Evolutionary conservation across 345 rosid genomes (phyloP), one percentile per base, ranked within the genome.

Genomic region (Syzygium grande): DNA sequence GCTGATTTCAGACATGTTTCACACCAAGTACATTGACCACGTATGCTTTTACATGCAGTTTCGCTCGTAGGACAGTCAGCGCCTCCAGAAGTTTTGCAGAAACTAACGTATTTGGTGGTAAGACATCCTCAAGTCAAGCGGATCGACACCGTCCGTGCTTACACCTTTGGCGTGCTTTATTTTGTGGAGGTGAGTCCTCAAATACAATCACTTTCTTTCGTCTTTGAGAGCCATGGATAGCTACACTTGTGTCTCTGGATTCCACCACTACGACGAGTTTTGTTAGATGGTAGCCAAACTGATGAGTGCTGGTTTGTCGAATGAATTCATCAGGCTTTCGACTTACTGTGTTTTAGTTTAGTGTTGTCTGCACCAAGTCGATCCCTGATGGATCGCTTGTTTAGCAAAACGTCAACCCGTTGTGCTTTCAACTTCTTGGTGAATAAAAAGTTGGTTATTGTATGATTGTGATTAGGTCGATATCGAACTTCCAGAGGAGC

Each of bases 1-100:
- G n/a, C 53, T 16, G 52, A 58, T 43, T 68, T 86, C 52, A 56
- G 5, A 55, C 11, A 9, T 56, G 61, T 56, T 22, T 56, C 25
- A 56, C 61, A 56, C 61, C 12, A 22, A 56, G 61, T 56, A 56
- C 27, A 56, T 56, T 63, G 38, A 63, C 77, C 77, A 29, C 21
- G 21, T 29, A 63, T 63, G 61, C 61, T 56, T 29, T 10, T 89
- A 43, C 53, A 11, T 92, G 88, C 93, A 97, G 99, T 94, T 83
- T 95, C 98, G 3, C 93, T 96, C 84, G 94, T 97, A 34, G 99
- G 99, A 88, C 95, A 97, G 90, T 92, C 98, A 58, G 99, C 99
- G 54, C 92, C 99, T 79, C 98, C 98, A 0, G 97, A 97, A 88
- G 90, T 97, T 88, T 73, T 96, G 54, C 98, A 96, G 85, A 95